Evolutionary conservation across 306 rosid species (phyloP).

Genomic region (Geum urbanum): DNA sequence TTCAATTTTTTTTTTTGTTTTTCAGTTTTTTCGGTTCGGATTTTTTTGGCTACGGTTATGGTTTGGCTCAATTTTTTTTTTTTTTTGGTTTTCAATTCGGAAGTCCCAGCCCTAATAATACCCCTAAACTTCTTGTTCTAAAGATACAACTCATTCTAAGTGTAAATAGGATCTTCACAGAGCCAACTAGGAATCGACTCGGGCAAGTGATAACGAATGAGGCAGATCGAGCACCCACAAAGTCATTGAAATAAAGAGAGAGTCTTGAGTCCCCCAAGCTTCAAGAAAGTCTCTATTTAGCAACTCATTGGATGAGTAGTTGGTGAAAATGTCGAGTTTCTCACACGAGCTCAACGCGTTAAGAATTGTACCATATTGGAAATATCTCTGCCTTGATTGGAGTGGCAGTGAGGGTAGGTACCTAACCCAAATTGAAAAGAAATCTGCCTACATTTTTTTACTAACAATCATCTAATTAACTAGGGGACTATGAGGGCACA

Average conservation of each 20-base stretch:
- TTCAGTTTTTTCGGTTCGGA: too few species aligned
- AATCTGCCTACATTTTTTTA: too few species aligned
- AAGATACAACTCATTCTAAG: conserved; percentile 51
- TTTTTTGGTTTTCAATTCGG: too few species aligned
- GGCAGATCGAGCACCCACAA: conserved; percentile 49
- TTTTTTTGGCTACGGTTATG: too few species aligned
- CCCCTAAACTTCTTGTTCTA: conserved; percentile 66
- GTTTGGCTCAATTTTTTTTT: too few species aligned
- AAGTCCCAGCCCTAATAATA: too few species aligned
- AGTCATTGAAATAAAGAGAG: conserved; percentile 43
- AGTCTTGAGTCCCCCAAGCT: conserved; percentile 44
- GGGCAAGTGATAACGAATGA: conserved; percentile 46
- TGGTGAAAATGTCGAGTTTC: conserved; percentile 49
- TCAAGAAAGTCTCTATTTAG: conserved; percentile 41
- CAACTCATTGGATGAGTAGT: conserved; percentile 47
- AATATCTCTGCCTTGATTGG: too few species aligned
- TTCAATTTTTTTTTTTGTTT: too few species aligned
- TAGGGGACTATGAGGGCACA: too few species aligned
- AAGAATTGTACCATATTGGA: conserved; percentile 58
- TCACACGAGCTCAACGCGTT: conserved; percentile 44
- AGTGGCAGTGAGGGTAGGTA: too few species aligned
- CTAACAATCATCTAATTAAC: too few species aligned
- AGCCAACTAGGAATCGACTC: conserved; percentile 51
- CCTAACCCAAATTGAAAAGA: too few species aligned
- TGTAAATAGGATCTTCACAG: conserved; percentile 42